Base-by-base conservation (phyloP, 2,329 filamentous ascomycete species). In the Escovopsis sp. region DNA sequence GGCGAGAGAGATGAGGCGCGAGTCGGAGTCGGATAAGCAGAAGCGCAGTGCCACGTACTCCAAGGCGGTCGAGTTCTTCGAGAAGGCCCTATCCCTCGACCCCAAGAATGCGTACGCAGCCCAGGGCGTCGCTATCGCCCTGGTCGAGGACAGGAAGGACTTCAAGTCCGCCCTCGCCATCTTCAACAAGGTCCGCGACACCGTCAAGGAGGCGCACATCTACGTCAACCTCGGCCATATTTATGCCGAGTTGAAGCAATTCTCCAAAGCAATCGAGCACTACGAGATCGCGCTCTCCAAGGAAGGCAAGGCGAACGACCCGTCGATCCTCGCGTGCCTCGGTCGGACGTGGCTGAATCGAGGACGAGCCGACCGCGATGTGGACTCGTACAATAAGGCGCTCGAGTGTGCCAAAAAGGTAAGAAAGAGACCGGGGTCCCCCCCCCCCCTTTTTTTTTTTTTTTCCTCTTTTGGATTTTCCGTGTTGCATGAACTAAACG, bases 1-100 rank as follows among this genome's bases (percentile, higher is more conserved):
- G 47, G 91, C 91, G 9, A 79, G 91, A 51, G 93, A 98, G 60
- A 95, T 96, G 87, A 83, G 85, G 27, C 79, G 88, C 39, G 84
- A 91, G 47, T 84, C 84, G 0, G 91, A 96, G 8, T 72, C 79
- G 45, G 89, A 98, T 45, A 94, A 85, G 62, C 83, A 94, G 53
- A 94, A 93, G 66, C 80, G 88, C 41, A 83, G 81, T 43, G 84
- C 82, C 51, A 81, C 79, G 47, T 98, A 96, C 57, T 78, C 80
- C 57, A 87, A 89, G 50, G 88, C 91, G 0, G 88, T 96, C 10
- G 93, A 98, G 57, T 98, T 98, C 63, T 98, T 95, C 53, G 91
- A 96, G 58, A 98, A 98, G 64, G 89, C 89, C 5, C 68, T 98
- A 16, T 86, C 93, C 48, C 68, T 98, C n/a, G 91, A 98, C 54